Evolutionary conservation across 805 yeast genomes (phyloP), one percentile per base, ranked within the genome.

Genomic region (Ogataea nitratoaversa): DNA sequence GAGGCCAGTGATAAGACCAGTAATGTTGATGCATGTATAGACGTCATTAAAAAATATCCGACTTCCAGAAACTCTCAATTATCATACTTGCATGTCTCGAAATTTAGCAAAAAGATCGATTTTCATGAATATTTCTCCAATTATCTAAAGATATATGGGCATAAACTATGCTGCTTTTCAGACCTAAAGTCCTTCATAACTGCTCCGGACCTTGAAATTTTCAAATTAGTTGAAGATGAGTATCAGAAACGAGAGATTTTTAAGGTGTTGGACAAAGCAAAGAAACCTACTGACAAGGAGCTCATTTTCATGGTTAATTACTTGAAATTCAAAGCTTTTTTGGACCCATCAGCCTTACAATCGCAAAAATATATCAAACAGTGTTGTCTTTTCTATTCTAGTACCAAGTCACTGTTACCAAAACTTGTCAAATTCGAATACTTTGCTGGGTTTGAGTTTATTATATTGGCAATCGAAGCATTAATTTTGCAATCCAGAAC

Each of bases 371-470:
- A 60, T 45, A 50, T 67, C 18, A 17, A 39, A 0, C 60, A 59
- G 3, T 63, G 70, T 35, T 53, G 74, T n/a, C 35, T 40, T 0
- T 62, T 63, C 22, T 82, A 72, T 54, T 59, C 63, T 13, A 47
- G 56, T 13, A 68, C 71, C 40, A 65, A 60, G 42, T 57, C 52
- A 14, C 56, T 68, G 28, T 59, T 72, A 34, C 35, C 53, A 20
- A 47, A 48, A 5, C 75, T 76, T 53, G 65, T 68, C 35, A 71
- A 68, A 40, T 82, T 83, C 30, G 96, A 89, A 56, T 84, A 82
- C 56, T 83, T 81, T 46, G 57, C 78, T 2, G 85, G 84, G 6
- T 79, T 83, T 44, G 87, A 82, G 40, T 72, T 85, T 34, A 59
- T 85, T 8, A 56, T 88, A 5, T 59, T 82, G 35, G 74, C 81